Percentiles rank a stretch among this genome's conserved stretches.
phyloP scores from a whole-genome alignment of 805 yeast genomes.

The Candida stauntonica region DNA sequence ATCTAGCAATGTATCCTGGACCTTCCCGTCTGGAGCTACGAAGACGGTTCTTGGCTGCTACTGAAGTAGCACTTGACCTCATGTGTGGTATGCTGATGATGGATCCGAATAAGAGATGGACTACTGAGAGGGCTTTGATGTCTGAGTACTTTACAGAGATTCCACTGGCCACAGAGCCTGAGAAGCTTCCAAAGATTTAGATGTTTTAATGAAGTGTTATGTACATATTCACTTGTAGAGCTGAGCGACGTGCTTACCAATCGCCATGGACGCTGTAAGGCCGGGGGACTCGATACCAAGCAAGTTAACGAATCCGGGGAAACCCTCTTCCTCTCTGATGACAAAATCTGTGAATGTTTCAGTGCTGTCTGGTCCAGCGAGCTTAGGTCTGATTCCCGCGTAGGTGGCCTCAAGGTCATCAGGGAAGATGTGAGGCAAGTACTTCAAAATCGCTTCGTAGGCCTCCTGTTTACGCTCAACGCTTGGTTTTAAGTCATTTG shows the following conservation, averaged over 20 bases:
- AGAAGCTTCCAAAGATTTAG: slow-evolving; percentile 48
- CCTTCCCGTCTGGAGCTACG: slow-evolving; percentile 79
- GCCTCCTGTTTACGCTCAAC: slow-evolving; percentile 49
- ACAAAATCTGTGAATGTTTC: slow-evolving; percentile 64
- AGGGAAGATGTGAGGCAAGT: slow-evolving; percentile 55
- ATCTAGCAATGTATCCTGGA: slow-evolving; percentile 71
- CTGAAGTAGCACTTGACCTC: slow-evolving; percentile 74
- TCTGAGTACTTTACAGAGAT: slow-evolving; percentile 66
- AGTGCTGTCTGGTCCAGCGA: slow-evolving; percentile 40
- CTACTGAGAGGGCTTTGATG: slow-evolving; percentile 56
- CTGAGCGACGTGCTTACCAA: slow-evolving; percentile 65
- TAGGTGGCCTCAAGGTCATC: slow-evolving; percentile 61
- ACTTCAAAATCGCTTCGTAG: slow-evolving; percentile 49
- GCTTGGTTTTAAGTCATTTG: slow-evolving; percentile 45
- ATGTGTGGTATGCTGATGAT: slow-evolving; percentile 67
- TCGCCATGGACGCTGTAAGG: slow-evolving; percentile 75
- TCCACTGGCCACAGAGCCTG: slow-evolving; percentile 71
- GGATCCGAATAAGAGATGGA: slow-evolving; percentile 74
- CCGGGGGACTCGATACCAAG: slow-evolving; percentile 92
- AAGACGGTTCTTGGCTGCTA: slow-evolving; percentile 85
- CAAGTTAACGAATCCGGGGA: slow-evolving; percentile 74
- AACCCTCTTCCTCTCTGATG: slow-evolving; percentile 64
- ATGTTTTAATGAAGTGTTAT: slow-evolving; percentile 6
- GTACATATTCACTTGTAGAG: slow-evolving; percentile 12
- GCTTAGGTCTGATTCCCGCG: slow-evolving; percentile 81